Percentiles rank a stretch among this genome's conserved stretches.
Conservation (phyloP, 176 grass and related monocot genomes). For the Eragrostis nindensis region DNA sequence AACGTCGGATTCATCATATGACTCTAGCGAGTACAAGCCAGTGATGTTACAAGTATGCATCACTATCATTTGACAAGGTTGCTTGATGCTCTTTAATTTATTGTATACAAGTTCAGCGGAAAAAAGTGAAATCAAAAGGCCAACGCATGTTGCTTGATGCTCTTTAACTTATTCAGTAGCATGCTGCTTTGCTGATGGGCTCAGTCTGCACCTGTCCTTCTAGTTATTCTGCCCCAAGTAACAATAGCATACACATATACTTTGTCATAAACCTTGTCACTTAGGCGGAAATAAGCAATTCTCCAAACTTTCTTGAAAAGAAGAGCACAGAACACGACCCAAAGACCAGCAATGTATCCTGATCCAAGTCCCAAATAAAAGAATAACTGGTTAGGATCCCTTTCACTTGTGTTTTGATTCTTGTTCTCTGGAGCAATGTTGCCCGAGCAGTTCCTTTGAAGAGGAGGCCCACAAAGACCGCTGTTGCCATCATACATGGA, state of each 20-base stretch:
- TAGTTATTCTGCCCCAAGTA: not conserved
- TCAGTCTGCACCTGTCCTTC: not conserved
- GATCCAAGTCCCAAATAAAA: not conserved
- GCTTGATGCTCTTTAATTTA: too few relatives aligned
- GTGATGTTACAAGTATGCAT: too few relatives aligned
- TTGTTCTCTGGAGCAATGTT: not conserved
- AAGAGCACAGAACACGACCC: slow-evolving; percentile 7
- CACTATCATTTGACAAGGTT: too few relatives aligned
- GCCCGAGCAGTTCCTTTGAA: slow-evolving; percentile 19
- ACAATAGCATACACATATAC: not conserved
- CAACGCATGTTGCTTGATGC: too few relatives aligned
- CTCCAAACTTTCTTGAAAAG: slow-evolving; percentile 31
- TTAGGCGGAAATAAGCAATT: slow-evolving; percentile 20
- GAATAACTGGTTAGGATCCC: not conserved
- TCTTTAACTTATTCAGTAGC: too few relatives aligned
- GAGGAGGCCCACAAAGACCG: slow-evolving; percentile 26
- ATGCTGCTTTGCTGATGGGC: too few relatives aligned
- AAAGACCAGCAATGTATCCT: slow-evolving; percentile 17
- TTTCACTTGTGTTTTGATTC: not conserved
- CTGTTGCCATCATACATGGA: slow-evolving; percentile 34
- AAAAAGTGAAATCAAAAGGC: too few relatives aligned
- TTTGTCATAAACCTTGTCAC: slow-evolving; percentile 23
- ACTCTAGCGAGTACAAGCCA: too few relatives aligned
- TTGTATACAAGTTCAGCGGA: too few relatives aligned
- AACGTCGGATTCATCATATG: too few relatives aligned